Percentiles rank a stretch among this genome's conserved stretches.
These are phyloP conservation scores for Coemansia sp. DNA, from an alignment of 192 early-diverging fungal species.

Conservation along the genomic window DNA sequence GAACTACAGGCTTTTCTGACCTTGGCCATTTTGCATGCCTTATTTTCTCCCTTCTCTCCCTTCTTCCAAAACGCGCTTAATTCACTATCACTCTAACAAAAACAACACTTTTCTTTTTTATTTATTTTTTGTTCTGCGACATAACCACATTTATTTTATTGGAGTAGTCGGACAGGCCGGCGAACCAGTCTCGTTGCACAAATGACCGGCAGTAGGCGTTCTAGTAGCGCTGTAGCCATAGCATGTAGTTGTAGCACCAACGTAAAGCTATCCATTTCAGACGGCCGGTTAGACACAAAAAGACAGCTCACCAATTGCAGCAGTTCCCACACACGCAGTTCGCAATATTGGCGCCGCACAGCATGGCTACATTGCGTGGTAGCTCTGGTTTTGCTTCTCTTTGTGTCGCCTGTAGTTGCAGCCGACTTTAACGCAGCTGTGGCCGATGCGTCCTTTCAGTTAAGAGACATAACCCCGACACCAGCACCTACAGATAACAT, in stretches of 20 bases:
- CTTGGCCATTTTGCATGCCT: not conserved
- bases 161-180: not conserved
- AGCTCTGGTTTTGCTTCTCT: conserved; percentile 18
- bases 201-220: not conserved
- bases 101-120: not conserved
- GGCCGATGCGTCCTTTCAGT: not conserved
- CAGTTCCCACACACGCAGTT: conserved; percentile 15
- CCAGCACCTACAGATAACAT: not conserved
- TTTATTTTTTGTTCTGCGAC: not conserved
- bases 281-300: not conserved
- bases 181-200: not conserved
- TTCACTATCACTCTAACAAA: conserved; percentile 1
- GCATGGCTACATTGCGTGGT: conserved; percentile 24
- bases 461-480: not conserved
- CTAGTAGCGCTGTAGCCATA: not conserved
- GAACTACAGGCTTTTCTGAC: not conserved
- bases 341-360: conserved; percentile 4
- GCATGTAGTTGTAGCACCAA: not conserved
- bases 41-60: not conserved
- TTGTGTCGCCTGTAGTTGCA: conserved; percentile 29
- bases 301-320: not conserved
- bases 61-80: not conserved
- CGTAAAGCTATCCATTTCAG: not conserved
- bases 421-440: conserved; percentile 3
- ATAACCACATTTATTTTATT: not conserved